phyloP scores from a whole-genome alignment of 2,329 filamentous ascomycete genomes.

The Aspergillus sp. region DNA sequence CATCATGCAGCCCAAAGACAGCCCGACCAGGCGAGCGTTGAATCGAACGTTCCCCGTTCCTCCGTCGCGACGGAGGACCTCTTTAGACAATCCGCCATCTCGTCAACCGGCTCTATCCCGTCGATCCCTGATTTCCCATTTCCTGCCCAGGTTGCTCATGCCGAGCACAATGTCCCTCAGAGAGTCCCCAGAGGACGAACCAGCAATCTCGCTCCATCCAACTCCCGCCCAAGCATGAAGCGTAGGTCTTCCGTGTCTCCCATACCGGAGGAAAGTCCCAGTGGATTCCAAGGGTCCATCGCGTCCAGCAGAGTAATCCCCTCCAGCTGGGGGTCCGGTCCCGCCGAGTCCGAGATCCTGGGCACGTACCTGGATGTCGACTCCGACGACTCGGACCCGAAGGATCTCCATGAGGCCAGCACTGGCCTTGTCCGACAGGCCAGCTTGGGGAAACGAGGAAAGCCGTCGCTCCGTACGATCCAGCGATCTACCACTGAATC shows the following conservation, averaged over 20 bases:
- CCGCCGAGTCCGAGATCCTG: conserved; percentile 48
- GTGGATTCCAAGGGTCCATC: conserved; percentile 57
- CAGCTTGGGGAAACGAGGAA: conserved; percentile 42
- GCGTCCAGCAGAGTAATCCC: conserved; percentile 72
- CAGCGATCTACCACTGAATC: conserved; percentile 27
- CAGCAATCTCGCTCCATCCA: conserved; percentile 28
- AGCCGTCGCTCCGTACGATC: conserved; percentile 42
- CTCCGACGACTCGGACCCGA: conserved; percentile 22
- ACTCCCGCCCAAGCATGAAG: conserved; percentile 48
- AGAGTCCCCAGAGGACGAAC: conserved; percentile 23
- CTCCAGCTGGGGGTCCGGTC: conserved; percentile 59
- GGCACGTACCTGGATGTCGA: conserved; percentile 29
- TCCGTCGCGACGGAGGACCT: conserved; percentile 29
- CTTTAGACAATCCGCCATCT: conserved; percentile 25
- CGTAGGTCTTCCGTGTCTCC: conserved; percentile 68
- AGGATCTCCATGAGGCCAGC: conserved; percentile 16
- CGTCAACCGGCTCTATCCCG: conserved; percentile 22
- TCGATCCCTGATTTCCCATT: conserved; percentile 28
- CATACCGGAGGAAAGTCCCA: conserved; percentile 68
- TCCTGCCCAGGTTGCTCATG: conserved; percentile 17
- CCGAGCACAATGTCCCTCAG: conserved; percentile 15
- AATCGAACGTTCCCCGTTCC: conserved; percentile 14
- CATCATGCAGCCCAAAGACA: conserved; percentile 17
- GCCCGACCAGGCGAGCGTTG: conserved; percentile 12
- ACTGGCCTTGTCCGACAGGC: conserved; percentile 37